Evolutionary conservation across 495 filamentous ascomycete species (phyloP).

Genomic region (Staphylotrichum tortipilum): DNA sequence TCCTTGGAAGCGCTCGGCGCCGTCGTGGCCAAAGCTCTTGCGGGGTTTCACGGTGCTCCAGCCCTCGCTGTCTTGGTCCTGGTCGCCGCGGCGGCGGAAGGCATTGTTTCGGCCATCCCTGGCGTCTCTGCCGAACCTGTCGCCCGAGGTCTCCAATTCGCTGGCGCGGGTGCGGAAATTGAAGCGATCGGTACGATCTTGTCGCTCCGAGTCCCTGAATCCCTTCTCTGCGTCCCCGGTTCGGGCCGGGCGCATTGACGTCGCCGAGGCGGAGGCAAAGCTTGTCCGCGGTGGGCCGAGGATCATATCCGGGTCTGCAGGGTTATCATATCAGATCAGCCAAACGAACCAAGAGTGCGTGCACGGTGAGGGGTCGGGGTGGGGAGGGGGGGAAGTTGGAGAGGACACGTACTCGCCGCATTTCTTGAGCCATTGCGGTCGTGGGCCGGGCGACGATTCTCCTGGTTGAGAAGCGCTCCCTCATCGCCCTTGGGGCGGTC

Average conservation of each 20-base stretch:
- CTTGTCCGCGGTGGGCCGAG: constrained; percentile 80
- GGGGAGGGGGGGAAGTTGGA: no score
- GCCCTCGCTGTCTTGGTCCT: constrained; percentile 48
- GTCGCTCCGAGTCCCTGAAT: constrained; percentile 41
- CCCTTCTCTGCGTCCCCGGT: constrained; percentile 43
- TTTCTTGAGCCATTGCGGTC: constrained; percentile 56
- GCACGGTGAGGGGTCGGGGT: neutral
- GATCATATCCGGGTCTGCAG: constrained; percentile 63
- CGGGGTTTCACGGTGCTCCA: constrained; percentile 55
- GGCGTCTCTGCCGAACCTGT: constrained; percentile 31
- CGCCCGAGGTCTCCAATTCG: constrained; percentile 53
- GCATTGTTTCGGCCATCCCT: constrained; percentile 41
- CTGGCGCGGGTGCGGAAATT: constrained; percentile 56
- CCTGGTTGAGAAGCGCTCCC: constrained; percentile 34
- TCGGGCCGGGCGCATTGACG: constrained; percentile 41
- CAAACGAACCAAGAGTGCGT: neutral
- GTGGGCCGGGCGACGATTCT: constrained; percentile 49
- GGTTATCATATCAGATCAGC: constrained; percentile 15
- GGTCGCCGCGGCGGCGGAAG: constrained; percentile 42
- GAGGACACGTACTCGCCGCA: constrained; percentile 40
- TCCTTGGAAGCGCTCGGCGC: constrained; percentile 52
- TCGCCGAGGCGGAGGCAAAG: constrained; percentile 82
- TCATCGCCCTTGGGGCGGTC: constrained; percentile 39
- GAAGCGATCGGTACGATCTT: constrained; percentile 61
- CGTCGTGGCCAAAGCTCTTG: constrained; percentile 56